A percentile compares a stretch with the other conserved stretches of the same genome.
Conservation (phyloP, 1,139 yeast species). For the Yarrowia galli region DNA sequence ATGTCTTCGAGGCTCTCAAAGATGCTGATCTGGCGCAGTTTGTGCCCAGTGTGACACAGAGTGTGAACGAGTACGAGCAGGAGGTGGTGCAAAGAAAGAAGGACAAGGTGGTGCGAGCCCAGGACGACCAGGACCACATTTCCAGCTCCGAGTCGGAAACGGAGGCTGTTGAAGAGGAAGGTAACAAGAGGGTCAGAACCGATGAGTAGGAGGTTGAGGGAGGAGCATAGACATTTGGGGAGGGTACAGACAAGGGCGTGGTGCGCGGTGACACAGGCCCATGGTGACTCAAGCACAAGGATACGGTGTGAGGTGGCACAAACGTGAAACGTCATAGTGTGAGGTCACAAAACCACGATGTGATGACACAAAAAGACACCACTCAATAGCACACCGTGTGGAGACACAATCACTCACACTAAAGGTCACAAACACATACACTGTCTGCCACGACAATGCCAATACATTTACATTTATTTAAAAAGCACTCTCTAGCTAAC, state of each 20-base stretch:
- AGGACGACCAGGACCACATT: constrained; percentile 30
- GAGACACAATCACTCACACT: too few relatives aligned
- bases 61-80: constrained; percentile 32
- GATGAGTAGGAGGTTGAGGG: not conserved
- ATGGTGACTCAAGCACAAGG: too few relatives aligned
- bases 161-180: constrained; percentile 12
- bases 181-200: not conserved
- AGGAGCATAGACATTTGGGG: too few relatives aligned
- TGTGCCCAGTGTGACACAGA: constrained; percentile 29
- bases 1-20: constrained; percentile 23
- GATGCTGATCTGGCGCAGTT: constrained; percentile 33
- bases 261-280: too few relatives aligned
- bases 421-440: not conserved
- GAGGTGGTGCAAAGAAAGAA: constrained; percentile 23
- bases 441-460: not conserved
- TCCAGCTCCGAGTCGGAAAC: constrained; percentile 29
- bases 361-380: too few relatives aligned
- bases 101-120: constrained; percentile 1
- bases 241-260: too few relatives aligned
- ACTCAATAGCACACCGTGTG: too few relatives aligned
- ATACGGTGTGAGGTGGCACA: not conserved
- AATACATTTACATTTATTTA: not conserved
- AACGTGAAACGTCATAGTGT: too few relatives aligned
- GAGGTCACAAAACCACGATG: too few relatives aligned
- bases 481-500: not conserved